Evolutionary conservation across 768 basidiomycete genomes (phyloP).

Genomic region (Suillus discolor): DNA sequence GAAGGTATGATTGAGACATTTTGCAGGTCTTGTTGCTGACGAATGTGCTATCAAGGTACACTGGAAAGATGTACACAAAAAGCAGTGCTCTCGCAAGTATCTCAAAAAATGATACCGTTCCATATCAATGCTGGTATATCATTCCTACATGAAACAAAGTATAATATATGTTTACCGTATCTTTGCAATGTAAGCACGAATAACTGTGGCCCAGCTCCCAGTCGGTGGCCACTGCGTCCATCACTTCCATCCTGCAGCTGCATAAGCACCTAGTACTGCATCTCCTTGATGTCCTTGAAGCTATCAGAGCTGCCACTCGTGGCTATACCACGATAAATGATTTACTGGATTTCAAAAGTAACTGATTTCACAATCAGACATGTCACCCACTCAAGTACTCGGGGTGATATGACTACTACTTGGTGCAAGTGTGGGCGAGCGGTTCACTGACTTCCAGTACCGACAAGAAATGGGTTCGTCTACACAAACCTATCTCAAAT

Average conservation of each 20-base stretch:
- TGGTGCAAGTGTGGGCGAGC: too few relatives aligned
- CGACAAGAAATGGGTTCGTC: too few relatives aligned
- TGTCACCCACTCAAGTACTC: not conserved
- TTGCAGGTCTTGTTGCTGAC: conserved; percentile 7
- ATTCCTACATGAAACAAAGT: not conserved
- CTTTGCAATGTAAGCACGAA: not conserved
- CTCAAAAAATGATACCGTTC: conserved; percentile 6
- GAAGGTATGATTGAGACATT: conserved; percentile 17
- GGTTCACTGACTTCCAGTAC: too few relatives aligned
- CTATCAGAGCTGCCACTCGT: too few relatives aligned
- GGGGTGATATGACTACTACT: too few relatives aligned
- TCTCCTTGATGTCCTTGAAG: too few relatives aligned
- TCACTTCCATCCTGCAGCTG: too few relatives aligned
- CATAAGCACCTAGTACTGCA: too few relatives aligned
- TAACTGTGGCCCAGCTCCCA: not conserved
- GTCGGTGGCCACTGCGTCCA: not conserved
- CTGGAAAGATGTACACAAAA: conserved; percentile 26
- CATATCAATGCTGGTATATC: not conserved
- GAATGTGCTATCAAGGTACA: conserved; percentile 16
- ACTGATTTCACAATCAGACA: not conserved
- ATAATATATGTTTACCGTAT: not conserved
- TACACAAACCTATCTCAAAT: too few relatives aligned
- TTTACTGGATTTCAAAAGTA: not conserved
- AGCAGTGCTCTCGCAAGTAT: conserved; percentile 17
- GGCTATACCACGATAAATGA: not conserved